Evolutionary conservation across 768 basidiomycete genomes (phyloP), one percentile per base, ranked within the genome.

Genomic region (Mycena indigotica): DNA sequence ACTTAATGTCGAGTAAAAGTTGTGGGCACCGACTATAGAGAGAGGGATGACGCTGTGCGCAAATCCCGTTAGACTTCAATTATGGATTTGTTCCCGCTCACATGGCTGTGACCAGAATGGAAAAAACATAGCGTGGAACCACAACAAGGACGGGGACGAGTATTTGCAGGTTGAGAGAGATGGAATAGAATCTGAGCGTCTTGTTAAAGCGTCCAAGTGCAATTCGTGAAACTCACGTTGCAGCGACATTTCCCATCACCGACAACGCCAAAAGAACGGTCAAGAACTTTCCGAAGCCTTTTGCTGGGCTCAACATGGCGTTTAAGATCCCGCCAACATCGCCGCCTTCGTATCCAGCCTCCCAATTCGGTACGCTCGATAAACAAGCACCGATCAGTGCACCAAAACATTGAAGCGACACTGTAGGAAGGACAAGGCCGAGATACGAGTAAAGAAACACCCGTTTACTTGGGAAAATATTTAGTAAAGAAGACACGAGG

Each of bases 251-350:
- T 2, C 84, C 89, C 2, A 86, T 84, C 39, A 93, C 89, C 48
- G 88, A 90, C 21, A 97, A 75, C 55, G 89, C 89, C 60, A 95
- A 78, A 44, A 96, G 73, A 30, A 94, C 88, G 0, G 86, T 88
- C 40, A 93, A 75, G 75, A 93, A 88, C 66, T 89, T 88, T 5
- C 90, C 87, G 68, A 91, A 92, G 28, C 81, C 81, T 38, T 84
- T 84, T 0, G 79, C 77, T 0, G 91, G 91, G n/a, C 75, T 76
- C 2, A 93, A 78, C 78, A 91, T 85, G 2, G 87, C 88, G 49
- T 80, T 77, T 5, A 93, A 65, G 5, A 93, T 76, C 1, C 90
- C 91, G 25, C 89, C 91, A 24, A 91, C 77, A 75, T 84, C 81
- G 0, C 79, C 82, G 2, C 74, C 69, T 15, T 73, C 73, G 58